These are phyloP conservation scores for Metschnikowia bowlesiae DNA, from an alignment of 805 yeast species.

Conservation along the genomic window DNA sequence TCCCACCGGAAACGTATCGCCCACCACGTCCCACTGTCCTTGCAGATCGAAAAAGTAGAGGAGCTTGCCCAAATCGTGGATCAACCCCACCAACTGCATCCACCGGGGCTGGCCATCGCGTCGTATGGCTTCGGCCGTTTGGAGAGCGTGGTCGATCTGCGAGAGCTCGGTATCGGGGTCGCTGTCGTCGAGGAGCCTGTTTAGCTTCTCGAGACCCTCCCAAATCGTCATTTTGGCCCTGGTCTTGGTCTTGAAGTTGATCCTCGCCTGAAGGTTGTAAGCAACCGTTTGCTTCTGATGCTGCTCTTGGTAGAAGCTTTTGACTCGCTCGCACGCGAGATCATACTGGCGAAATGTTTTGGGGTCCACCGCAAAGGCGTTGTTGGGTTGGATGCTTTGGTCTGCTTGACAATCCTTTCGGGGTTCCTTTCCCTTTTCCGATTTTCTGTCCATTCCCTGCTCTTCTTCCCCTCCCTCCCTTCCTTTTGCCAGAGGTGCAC, in stretches of 20 bases:
- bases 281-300: conserved; percentile 70
- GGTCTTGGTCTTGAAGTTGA: conserved; percentile 63
- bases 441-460: background rate
- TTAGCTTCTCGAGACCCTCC: conserved; percentile 63
- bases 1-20: conserved; percentile 75
- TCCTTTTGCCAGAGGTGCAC: too few relatives aligned
- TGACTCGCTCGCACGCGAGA: conserved; percentile 64
- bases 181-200: conserved; percentile 61
- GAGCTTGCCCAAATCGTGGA: conserved; percentile 68
- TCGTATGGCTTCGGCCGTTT: conserved; percentile 72
- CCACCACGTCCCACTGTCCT: conserved; percentile 81
- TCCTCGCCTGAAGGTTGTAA: conserved; percentile 64
- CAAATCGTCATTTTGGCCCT: conserved; percentile 67
- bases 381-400: conserved; percentile 10
- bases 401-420: background rate
- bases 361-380: conserved; percentile 23
- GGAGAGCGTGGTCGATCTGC: conserved; percentile 71
- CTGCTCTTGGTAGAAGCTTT: conserved; percentile 61
- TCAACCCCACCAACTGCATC: conserved; percentile 71
- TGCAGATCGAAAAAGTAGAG: conserved; percentile 65
- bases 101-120: conserved; percentile 65
- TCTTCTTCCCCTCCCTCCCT: background rate
- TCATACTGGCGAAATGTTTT: conserved; percentile 60
- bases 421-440: background rate
- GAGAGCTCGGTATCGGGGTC: conserved; percentile 75